Evolutionary conservation across 1,139 yeast genomes (phyloP).

Genomic region (Debaryomyces nepalensis): DNA sequence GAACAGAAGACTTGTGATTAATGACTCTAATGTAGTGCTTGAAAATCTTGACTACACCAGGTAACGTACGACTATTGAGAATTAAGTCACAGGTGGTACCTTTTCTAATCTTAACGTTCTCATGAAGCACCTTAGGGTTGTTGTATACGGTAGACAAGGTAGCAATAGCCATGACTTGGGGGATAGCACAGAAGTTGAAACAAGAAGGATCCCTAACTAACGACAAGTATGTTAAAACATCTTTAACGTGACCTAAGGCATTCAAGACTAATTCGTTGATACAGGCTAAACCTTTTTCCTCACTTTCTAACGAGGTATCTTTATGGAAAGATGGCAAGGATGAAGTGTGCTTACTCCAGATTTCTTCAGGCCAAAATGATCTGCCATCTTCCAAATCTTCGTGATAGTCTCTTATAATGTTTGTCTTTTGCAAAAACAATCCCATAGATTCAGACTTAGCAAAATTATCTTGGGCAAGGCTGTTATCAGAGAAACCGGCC

Average conservation of each 20-base stretch:
- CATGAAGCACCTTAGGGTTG: slow-evolving; percentile 72
- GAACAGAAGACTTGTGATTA: slow-evolving; percentile 76
- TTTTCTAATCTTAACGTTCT: slow-evolving; percentile 85
- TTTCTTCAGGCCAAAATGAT: slow-evolving; percentile 94
- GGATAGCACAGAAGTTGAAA: slow-evolving; percentile 93
- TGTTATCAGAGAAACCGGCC: slow-evolving; percentile 64
- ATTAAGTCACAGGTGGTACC: slow-evolving; percentile 88
- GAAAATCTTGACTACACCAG: slow-evolving; percentile 78
- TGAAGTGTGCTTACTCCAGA: slow-evolving; percentile 83
- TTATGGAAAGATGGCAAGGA: slow-evolving; percentile 62
- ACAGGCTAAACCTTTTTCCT: slow-evolving; percentile 67
- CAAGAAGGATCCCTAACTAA: slow-evolving; percentile 79
- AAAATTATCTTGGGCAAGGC: slow-evolving; percentile 54
- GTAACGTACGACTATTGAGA: slow-evolving; percentile 70
- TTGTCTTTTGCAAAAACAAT: slow-evolving; percentile 89
- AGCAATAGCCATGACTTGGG: slow-evolving; percentile 98
- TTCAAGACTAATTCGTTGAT: slow-evolving; percentile 81
- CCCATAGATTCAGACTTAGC: slow-evolving; percentile 87
- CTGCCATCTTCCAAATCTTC: slow-evolving; percentile 94
- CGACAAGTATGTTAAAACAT: slow-evolving; percentile 76
- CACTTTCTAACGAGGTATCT: slow-evolving; percentile 41
- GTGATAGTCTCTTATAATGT: slow-evolving; percentile 91
- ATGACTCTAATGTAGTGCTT: slow-evolving; percentile 72
- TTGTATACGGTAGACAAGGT: slow-evolving; percentile 85
- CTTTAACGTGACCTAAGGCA: slow-evolving; percentile 77